Evolutionary conservation across 2,329 filamentous ascomycete genomes (phyloP).

Genomic region (Colletotrichum sp.): DNA sequence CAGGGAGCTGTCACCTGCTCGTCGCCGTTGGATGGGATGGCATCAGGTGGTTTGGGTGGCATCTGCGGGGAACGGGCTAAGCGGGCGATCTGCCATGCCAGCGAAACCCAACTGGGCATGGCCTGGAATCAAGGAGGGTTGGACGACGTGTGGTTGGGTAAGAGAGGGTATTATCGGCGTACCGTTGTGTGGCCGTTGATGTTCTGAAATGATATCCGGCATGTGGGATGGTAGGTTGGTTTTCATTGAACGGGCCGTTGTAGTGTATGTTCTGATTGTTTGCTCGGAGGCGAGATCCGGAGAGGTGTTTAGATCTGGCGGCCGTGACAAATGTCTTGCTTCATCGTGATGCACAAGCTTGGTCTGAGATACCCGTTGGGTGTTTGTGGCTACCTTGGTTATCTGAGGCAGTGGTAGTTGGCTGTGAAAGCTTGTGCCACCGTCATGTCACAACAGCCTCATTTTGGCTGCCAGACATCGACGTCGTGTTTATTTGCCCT

Average conservation of each 20-base stretch:
- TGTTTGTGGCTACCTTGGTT: not conserved
- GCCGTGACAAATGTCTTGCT: not conserved
- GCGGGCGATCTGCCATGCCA: not conserved
- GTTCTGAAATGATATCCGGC: not conserved
- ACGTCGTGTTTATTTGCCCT: not conserved
- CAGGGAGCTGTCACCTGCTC: not conserved
- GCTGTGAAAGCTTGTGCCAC: not conserved
- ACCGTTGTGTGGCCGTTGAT: not conserved
- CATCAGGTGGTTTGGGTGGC: not conserved
- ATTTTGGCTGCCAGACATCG: not conserved
- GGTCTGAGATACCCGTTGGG: not conserved
- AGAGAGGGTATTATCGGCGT: not conserved
- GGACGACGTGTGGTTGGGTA: not conserved
- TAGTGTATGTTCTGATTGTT: not conserved
- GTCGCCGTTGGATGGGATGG: not conserved
- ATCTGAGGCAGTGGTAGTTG: not conserved
- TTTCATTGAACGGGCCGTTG: not conserved
- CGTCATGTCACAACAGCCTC: not conserved
- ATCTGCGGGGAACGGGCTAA: not conserved
- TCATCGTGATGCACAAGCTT: not conserved
- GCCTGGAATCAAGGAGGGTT: not conserved
- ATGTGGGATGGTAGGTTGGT: not conserved
- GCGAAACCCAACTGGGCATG: not conserved
- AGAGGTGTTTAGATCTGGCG: not conserved
- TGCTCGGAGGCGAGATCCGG: not conserved